Evolutionary conservation across 805 yeast species (phyloP), one percentile per base, ranked within the genome.

Genomic region (Candida nitratophila): DNA sequence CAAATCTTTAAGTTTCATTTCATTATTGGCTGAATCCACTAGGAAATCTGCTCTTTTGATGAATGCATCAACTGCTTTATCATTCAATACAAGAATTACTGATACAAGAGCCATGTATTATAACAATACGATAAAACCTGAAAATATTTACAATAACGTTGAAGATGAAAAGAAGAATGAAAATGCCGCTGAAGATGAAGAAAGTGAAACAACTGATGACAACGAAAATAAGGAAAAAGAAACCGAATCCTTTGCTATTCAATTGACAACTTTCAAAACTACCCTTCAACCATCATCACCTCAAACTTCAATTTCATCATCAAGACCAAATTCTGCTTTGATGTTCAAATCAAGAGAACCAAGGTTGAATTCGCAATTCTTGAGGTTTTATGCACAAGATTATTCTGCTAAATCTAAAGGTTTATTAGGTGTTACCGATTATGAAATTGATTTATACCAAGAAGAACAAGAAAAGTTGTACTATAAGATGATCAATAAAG

Each of bases 381-480:
- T 78, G 21, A 59, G 73, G 43, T 59, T 74, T 32, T 77, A 76
- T 48, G 73, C 83, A 1, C 63, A 68, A 39, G 81, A 77, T 51
- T 68, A 61, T 46, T 57, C 66, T n/a, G 73, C 15, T 62, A 77
- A 44, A 40, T 51, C 19, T 2, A 51, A 58, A 4, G 66, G 67
- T 1, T 39, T 54, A 3, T 53, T 66, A 11, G 64, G 66, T 5
- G 56, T 57, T 37, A 52, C 64, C 1, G 60, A 67, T 17, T 58
- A 60, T 17, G 65, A 61, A 38, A 58, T 66, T 32, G 71, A 69
- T 39, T 45, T 53, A 9, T 59, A 53, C 40, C 57, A 56, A 36
- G 49, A 54, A 30, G 54, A 54, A 35, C 40, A 48, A 14, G 31
- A 47, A 9, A 47, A 49, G 17, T 26, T 40, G 39, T 33, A 33